These are phyloP conservation scores for Xylariaceae sp. DNA, from an alignment of 2,329 filamentous ascomycete genomes.

Conservation along the genomic window DNA sequence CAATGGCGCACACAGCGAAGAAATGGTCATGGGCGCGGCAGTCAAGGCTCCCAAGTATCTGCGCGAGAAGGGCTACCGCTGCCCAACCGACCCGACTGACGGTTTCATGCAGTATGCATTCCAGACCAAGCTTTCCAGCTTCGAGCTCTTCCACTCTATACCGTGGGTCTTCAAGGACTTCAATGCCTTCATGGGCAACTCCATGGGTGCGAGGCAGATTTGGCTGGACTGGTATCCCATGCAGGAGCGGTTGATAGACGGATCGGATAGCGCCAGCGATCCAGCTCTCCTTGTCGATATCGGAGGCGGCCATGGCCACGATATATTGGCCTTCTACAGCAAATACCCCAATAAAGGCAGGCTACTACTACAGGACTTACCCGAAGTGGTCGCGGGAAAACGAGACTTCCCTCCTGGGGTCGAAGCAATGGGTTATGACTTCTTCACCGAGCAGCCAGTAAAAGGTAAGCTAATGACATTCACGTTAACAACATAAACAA, in stretches of 20 bases:
- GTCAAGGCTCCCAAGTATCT: conserved; percentile 35
- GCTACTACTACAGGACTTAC: conserved; percentile 40
- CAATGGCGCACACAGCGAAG: conserved; percentile 16
- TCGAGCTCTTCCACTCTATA: conserved; percentile 31
- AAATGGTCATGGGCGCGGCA: conserved; percentile 33
- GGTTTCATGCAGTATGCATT: conserved; percentile 40
- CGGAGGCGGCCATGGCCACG: conserved; percentile 40
- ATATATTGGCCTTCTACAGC: conserved; percentile 34
- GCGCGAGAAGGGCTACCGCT: conserved; percentile 33
- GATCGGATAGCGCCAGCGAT: conserved; percentile 15
- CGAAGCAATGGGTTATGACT: conserved; percentile 44
- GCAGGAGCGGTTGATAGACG: conserved; percentile 36
- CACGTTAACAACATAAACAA: too few species aligned
- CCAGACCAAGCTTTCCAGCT: conserved; percentile 34
- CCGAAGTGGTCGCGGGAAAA: conserved; percentile 31
- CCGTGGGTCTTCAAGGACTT: conserved; percentile 34
- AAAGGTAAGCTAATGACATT: conserved; percentile 35
- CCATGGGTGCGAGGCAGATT: conserved; percentile 35
- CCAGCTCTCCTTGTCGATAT: conserved; percentile 40
- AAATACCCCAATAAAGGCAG: conserved; percentile 32
- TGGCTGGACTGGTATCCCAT: conserved; percentile 40
- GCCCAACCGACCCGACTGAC: conserved; percentile 34
- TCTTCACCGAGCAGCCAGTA: conserved; percentile 42
- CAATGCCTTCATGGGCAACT: conserved; percentile 38
- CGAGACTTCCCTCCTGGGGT: conserved; percentile 31